Conservation (phyloP, 1,284 basidiomycete species). For the Marasmius oreades region DNA sequence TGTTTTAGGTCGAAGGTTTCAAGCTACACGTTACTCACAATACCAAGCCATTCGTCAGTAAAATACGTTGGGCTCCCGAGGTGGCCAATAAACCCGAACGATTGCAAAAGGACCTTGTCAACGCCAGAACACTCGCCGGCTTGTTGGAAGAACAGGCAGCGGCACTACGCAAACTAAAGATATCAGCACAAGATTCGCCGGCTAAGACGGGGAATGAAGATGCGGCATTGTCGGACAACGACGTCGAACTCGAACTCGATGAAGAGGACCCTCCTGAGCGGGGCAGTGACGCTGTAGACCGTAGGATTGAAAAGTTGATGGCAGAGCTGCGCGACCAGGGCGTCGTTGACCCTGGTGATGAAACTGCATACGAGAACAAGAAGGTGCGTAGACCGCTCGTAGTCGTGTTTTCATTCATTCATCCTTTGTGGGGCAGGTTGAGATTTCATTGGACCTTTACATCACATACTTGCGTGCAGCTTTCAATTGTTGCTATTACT, state of each 20-base stretch:
- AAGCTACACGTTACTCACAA: conserved; percentile 87
- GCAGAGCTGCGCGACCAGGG: conserved; percentile 63
- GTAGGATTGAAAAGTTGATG: conserved; percentile 71
- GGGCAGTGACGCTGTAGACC: conserved; percentile 68
- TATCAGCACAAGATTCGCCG: conserved; percentile 19
- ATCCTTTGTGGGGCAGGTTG: conserved; percentile 40
- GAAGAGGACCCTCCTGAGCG: conserved; percentile 56
- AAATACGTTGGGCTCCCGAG: conserved; percentile 77
- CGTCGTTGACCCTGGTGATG: conserved; percentile 53
- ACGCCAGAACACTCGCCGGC: conserved; percentile 65
- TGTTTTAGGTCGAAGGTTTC: conserved; percentile 82
- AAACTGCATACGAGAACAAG: conserved; percentile 59
- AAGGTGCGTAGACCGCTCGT: conserved; percentile 46
- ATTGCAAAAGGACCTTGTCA: conserved; percentile 73
- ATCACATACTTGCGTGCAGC: conserved; percentile 80
- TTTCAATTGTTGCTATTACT: conserved; percentile 94
- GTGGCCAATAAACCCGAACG: conserved; percentile 76
- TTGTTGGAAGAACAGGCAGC: conserved; percentile 70
- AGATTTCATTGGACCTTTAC: conserved; percentile 80
- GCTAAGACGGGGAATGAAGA: conserved; percentile 30
- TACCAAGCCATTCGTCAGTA: conserved; percentile 72
- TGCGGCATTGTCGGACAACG: conserved; percentile 39
- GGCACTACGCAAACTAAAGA: conserved; percentile 45
- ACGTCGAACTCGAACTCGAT: conserved; percentile 43
- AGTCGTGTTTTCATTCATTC: background rate